A percentile compares a stretch with the other conserved stretches of the same genome.
Evolutionary conservation across 495 filamentous ascomycete genomes (phyloP).

Genomic region (Talaromyces thailandensis): DNA sequence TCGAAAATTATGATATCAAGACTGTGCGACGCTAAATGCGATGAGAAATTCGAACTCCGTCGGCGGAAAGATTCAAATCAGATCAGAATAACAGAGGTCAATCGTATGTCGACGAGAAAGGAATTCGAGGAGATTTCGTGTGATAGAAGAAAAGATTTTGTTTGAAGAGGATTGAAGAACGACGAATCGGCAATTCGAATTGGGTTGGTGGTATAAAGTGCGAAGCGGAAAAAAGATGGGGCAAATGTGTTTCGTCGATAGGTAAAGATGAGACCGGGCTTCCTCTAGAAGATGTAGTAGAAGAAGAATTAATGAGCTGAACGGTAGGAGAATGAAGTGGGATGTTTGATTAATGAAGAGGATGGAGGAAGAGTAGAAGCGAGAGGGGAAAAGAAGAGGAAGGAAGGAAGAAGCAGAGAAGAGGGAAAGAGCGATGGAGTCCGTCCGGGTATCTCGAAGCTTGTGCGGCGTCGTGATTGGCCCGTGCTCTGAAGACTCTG

Average conservation of each 20-base stretch:
- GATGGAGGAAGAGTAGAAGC: slow-evolving; percentile 5
- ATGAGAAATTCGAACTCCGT: neutral
- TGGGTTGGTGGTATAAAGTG: slow-evolving; percentile 6
- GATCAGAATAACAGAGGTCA: neutral
- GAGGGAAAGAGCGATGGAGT: neutral
- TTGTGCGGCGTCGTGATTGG: slow-evolving; percentile 3
- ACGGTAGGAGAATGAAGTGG: neutral
- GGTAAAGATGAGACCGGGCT: neutral
- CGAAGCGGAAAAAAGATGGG: slow-evolving; percentile 11
- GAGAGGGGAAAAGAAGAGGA: slow-evolving; percentile 8
- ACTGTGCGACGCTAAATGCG: slow-evolving; percentile 2
- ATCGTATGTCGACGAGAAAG: neutral
- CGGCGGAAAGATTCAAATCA: neutral
- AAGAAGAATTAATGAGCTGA: neutral
- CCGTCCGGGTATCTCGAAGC: slow-evolving; percentile 1
- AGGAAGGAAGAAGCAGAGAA: slow-evolving; percentile 8
- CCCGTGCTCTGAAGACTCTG: neutral
- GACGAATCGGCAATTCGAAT: slow-evolving; percentile 5
- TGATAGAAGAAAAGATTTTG: neutral
- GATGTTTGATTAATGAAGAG: slow-evolving; percentile 8
- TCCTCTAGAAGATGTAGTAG: neutral
- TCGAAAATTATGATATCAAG: neutral
- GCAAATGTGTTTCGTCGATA: slow-evolving; percentile 6
- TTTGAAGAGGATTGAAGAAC: neutral
- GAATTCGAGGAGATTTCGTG: neutral